phyloP scores from a whole-genome alignment of 768 basidiomycete genomes.

The Boletellus ananiceps region DNA sequence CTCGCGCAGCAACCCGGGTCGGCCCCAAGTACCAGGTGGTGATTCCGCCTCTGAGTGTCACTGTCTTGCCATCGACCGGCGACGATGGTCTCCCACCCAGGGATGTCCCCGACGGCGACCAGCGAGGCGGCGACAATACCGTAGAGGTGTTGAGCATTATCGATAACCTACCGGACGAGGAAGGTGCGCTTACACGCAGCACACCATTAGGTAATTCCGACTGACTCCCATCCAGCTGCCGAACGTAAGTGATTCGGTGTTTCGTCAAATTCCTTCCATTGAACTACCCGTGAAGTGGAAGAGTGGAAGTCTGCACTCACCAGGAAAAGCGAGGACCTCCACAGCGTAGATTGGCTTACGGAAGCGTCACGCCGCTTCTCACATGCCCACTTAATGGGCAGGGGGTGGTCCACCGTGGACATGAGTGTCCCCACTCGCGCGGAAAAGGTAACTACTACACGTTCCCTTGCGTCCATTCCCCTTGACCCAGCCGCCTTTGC shows the following conservation, averaged over 20 bases:
- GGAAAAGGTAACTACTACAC: constrained; percentile 54
- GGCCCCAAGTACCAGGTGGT: constrained; percentile 81
- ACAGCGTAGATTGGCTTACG: constrained; percentile 77
- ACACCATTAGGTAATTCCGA: constrained; percentile 15
- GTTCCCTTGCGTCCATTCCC: constrained; percentile 7
- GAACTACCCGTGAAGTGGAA: constrained; percentile 48
- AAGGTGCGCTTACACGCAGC: constrained; percentile 47
- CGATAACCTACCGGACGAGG: constrained; percentile 57
- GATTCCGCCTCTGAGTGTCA: constrained; percentile 39
- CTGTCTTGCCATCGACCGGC: constrained; percentile 35
- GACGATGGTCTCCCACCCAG: neutral
- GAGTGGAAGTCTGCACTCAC: constrained; percentile 55
- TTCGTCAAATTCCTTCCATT: neutral
- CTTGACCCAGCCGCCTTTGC: constrained; percentile 9
- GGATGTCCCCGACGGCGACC: constrained; percentile 35
- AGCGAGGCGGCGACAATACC: constrained; percentile 68
- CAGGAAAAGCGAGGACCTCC: constrained; percentile 46
- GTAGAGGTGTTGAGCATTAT: constrained; percentile 68
- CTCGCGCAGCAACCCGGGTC: constrained; percentile 86
- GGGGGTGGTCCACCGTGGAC: constrained; percentile 56
- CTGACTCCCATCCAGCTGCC: constrained; percentile 38
- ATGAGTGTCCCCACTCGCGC: constrained; percentile 53
- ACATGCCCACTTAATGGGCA: constrained; percentile 55
- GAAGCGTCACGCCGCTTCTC: constrained; percentile 72
- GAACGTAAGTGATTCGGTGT: constrained; percentile 45